Evolutionary conservation across 495 filamentous ascomycete genomes (phyloP), one percentile per base, ranked within the genome.

Genomic region (Mytilinidion resinicola): DNA sequence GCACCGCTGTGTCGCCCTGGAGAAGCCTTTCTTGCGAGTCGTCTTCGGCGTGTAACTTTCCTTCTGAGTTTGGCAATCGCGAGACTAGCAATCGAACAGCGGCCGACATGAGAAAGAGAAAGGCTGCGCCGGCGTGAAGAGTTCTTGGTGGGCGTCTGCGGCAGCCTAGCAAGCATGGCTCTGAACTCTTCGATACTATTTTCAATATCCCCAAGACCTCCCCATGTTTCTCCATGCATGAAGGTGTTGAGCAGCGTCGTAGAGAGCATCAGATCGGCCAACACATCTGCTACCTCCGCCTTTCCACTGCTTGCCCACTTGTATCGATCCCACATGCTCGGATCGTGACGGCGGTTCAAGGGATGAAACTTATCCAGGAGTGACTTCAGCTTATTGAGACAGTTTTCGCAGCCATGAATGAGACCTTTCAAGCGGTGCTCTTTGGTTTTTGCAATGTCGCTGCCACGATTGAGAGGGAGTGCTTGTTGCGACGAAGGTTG

Each of bases 261-360:
- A 4, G 41, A 34, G 5, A 63, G 12, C 17, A 63, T 46, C 43
- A 63, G 34, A 59, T 63, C 60, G 1, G 25, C 35, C 38, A 58
- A 54, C 9, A 38, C 35, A 15, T 59, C 51, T 12, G 55, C 55
- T 25, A 63, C 59, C 44, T 63, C 60, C 20, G 52, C 53, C 39
- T 59, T 63, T 14, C 60, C 60, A 19, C 53, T 44, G 7, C 20
- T 51, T 7, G 48, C 56, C 60, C 60, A 63, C 9, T 20, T 35
- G 34, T 55, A 63, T n/a, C 39, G 36, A 14, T 63, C 38, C 60
- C 60, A 63, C 1, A 7, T 20, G 5, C 34, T 48, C 1, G 53
- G 30, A n/a, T n/a, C n/a, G n/a, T n/a, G n/a, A n/a, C n/a, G n/a
- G n/a, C 19, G 14, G 14, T 48, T 57, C 10, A 53, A 59, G 0